These are phyloP conservation scores for Madurella fahalii DNA, from an alignment of 2,329 filamentous ascomycete genomes.

Conservation along the genomic window DNA sequence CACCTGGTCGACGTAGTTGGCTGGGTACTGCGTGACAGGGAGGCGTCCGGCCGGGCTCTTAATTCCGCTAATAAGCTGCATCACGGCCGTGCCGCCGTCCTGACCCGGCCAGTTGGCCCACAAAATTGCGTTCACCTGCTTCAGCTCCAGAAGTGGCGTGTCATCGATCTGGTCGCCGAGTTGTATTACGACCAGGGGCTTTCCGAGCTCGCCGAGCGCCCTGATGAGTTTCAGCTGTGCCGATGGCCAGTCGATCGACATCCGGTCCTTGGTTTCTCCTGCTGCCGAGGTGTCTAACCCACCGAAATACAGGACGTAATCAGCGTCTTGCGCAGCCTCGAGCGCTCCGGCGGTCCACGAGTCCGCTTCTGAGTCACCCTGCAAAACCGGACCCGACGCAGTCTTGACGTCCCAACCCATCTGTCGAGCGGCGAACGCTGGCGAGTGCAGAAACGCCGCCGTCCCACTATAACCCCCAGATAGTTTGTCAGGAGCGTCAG, in stretches of 20 bases:
- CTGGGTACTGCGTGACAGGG: slow-evolving; percentile 53
- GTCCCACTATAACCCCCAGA: slow-evolving; percentile 56
- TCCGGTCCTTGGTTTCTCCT: slow-evolving; percentile 48
- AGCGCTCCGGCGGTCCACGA: slow-evolving; percentile 35
- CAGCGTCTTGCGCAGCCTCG: slow-evolving; percentile 40
- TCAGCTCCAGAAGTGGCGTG: slow-evolving; percentile 42
- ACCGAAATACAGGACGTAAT: slow-evolving; percentile 51
- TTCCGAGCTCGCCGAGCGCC: slow-evolving; percentile 39
- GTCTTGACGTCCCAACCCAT: slow-evolving; percentile 43
- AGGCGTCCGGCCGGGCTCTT: slow-evolving; percentile 49
- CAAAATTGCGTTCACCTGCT: slow-evolving; percentile 46
- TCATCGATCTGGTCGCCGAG: slow-evolving; percentile 51
- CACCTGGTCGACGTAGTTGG: slow-evolving; percentile 45
- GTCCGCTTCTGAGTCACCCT: slow-evolving; percentile 26
- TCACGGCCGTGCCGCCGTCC: slow-evolving; percentile 51
- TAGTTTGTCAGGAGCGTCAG: slow-evolving; percentile 52
- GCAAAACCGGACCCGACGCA: slow-evolving; percentile 32
- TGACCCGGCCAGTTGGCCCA: slow-evolving; percentile 59
- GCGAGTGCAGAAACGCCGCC: slow-evolving; percentile 51
- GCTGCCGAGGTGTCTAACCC: slow-evolving; percentile 52
- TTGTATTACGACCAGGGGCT: slow-evolving; percentile 48
- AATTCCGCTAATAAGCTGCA: slow-evolving; percentile 50
- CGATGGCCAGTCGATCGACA: slow-evolving; percentile 47
- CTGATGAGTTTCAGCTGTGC: slow-evolving; percentile 49
- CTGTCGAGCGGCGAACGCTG: slow-evolving; percentile 46